These are phyloP conservation scores for Talaromyces sp. DNA, from an alignment of 2,329 filamentous ascomycete genomes.

Conservation along the genomic window DNA sequence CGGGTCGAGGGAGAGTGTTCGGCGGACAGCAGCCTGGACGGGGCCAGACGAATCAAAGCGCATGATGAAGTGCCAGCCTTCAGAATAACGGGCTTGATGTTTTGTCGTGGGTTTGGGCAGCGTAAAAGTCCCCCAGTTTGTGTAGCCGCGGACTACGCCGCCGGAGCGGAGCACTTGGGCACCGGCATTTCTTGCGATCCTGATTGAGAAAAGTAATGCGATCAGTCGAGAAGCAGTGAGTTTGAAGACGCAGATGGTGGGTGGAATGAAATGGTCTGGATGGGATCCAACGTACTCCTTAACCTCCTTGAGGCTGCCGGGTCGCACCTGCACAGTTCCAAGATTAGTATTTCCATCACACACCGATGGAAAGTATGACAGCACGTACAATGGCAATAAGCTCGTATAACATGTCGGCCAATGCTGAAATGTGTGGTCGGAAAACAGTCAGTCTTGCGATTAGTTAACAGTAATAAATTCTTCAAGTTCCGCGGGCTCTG, in stretches of 20 bases:
- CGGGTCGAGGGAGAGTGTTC: conserved; percentile 76
- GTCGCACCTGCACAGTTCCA: conserved; percentile 66
- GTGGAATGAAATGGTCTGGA: conserved; percentile 1
- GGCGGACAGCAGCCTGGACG: conserved; percentile 68
- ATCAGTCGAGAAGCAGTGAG: background rate
- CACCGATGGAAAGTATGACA: background rate
- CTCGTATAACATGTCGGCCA: conserved; percentile 80
- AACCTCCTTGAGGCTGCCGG: conserved; percentile 82
- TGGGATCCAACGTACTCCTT: conserved; percentile 67
- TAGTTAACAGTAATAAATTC: background rate
- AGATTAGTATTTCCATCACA: conserved; percentile 3
- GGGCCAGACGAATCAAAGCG: conserved; percentile 77
- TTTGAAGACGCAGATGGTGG: background rate
- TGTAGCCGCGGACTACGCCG: conserved; percentile 85
- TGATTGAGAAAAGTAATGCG: conserved; percentile 30
- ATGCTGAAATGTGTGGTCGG: background rate
- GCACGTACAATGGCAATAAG: conserved; percentile 84
- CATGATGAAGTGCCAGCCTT: conserved; percentile 96
- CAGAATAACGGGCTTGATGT: conserved; percentile 75
- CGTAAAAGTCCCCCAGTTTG: conserved; percentile 91
- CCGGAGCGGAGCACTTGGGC: conserved; percentile 73
- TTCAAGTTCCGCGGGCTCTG: background rate
- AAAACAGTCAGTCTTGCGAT: background rate
- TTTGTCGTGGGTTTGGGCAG: conserved; percentile 74
- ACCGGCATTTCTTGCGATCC: conserved; percentile 82